Base-by-base conservation (phyloP, 495 filamentous ascomycete genomes). In the Hypoxylon cercidicola region DNA sequence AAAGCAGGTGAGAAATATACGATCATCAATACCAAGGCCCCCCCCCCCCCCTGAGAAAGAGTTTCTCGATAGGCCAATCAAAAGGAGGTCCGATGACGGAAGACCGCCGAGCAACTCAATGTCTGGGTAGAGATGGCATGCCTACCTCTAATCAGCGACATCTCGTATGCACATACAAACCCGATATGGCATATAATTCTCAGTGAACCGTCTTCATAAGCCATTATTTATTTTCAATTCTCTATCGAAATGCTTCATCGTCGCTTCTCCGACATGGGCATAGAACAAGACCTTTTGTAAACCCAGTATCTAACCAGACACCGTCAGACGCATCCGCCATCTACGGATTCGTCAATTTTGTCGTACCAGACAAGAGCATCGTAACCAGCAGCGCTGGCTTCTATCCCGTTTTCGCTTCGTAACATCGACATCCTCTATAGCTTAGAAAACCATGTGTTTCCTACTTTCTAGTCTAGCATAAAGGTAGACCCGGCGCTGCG, bases 161-260 rank as follows among this genome's bases (percentile, higher is more conserved):
- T 7, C 25, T 28, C 25, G 25, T 28, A 7, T 28, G 7, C 25
- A 28, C 25, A 28, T 28, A 7, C 7, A 28, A 28, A 28, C 7
- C 7, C 25, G 3, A 28, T 28, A 7, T 28, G 7, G 25, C 25
- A 28, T 28, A 28, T 3, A 28, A 28, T 28, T 28, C 25, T 28
- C 3, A 45, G 21, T 45, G 2, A 16, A 4, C 7, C 10, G 15
- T 12, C 9, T 40, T 44, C 19, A 16, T 20, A 19, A 23, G 28
- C 57, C 65, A 68, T 68, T 63, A 63, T 30, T 60, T 54, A 60
- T 68, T 53, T 45, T 64, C 39, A 23, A 46, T 63, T 60, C 59
- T 55, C 60, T 60, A 68, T 59, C 19, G 25, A 9, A 44, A 52
- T 68, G 43, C 39, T 60, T 58, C 41, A 60, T 60, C 55, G 49